Evolutionary conservation across 164 flowering plant genomes (phyloP).

Genomic region (Macadamia tetraphylla): DNA sequence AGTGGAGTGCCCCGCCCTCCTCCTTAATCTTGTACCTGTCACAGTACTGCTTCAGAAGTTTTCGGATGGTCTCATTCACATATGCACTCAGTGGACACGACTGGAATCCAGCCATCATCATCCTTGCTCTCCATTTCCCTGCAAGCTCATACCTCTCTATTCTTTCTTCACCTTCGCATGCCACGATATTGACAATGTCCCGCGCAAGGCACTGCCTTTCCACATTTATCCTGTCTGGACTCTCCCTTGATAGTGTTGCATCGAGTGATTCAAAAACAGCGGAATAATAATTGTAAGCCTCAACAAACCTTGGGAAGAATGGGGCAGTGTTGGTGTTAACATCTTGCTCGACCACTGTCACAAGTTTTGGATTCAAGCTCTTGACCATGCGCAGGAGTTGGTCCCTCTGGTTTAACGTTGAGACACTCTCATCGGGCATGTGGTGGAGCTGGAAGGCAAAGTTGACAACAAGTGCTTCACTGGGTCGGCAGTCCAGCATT

Average conservation of each 20-base stretch:
- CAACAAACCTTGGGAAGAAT: conserved; percentile 72
- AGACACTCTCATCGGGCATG: conserved; percentile 99
- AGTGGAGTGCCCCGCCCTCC: conserved; percentile 62
- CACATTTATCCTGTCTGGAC: conserved; percentile 85
- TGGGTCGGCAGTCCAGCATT: conserved; percentile 48
- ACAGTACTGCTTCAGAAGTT: conserved; percentile 55
- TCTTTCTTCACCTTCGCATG: conserved; percentile 94
- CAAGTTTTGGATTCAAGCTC: conserved; percentile 78
- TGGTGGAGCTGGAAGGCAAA: conserved; percentile 98
- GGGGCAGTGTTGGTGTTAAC: conserved; percentile 93
- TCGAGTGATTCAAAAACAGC: conserved; percentile 90
- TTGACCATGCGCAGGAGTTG: conserved; percentile 86
- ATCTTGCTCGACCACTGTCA: conserved; percentile 92
- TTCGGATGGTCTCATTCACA: conserved; percentile 40
- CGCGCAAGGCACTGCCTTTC: conserved; percentile 90
- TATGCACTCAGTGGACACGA: conserved; percentile 46
- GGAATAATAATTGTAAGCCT: conserved; percentile 83
- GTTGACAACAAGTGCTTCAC: conserved; percentile 78
- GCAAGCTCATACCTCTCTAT: conserved; percentile 93
- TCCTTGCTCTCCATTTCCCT: conserved; percentile 96
- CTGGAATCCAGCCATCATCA: conserved; percentile 90
- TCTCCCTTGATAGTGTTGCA: conserved; percentile 72
- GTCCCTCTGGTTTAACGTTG: conserved; percentile 79
- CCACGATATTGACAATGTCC: conserved; percentile 87
- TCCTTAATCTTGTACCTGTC: conserved; percentile 65